Conservation (phyloP, 345 rosid species). For the Adansonia digitata region DNA sequence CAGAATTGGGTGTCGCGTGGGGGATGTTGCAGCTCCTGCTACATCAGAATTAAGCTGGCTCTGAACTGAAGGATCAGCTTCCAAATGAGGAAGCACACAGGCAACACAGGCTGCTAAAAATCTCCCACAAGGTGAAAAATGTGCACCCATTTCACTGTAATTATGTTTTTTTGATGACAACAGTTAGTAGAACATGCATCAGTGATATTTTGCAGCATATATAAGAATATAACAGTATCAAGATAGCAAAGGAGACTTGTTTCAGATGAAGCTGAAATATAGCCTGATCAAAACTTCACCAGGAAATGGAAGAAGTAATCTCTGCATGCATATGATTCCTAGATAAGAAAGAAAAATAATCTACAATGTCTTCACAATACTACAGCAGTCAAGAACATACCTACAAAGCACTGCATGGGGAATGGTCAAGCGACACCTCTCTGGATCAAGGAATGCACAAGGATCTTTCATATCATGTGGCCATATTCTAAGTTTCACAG, state of each 20-base stretch:
- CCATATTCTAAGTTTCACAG: conserved; percentile 58
- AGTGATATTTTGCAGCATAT: background rate
- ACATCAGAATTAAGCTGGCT: conserved; percentile 7
- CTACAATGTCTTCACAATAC: background rate
- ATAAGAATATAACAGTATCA: background rate
- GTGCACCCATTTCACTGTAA: conserved; percentile 31
- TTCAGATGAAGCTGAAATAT: background rate
- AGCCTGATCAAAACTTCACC: background rate
- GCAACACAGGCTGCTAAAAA: conserved; percentile 57
- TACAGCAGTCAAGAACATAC: conserved; percentile 27
- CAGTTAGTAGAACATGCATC: background rate
- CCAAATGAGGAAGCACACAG: conserved; percentile 21
- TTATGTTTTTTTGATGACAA: conserved; percentile 9
- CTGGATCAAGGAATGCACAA: conserved; percentile 33
- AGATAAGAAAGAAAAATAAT: background rate
- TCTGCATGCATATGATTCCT: background rate
- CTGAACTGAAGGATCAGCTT: background rate
- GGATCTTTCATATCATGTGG: conserved; percentile 38
- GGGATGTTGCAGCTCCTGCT: conserved; percentile 26
- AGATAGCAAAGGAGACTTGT: background rate
- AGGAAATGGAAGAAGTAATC: background rate
- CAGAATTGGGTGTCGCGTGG: conserved; percentile 51
- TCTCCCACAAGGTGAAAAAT: conserved; percentile 52
- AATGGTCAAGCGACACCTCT: conserved; percentile 38
- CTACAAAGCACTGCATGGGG: conserved; percentile 60